phyloP scores from a whole-genome alignment of 164 flowering plant genomes.

The Cinnamomum micranthum region DNA sequence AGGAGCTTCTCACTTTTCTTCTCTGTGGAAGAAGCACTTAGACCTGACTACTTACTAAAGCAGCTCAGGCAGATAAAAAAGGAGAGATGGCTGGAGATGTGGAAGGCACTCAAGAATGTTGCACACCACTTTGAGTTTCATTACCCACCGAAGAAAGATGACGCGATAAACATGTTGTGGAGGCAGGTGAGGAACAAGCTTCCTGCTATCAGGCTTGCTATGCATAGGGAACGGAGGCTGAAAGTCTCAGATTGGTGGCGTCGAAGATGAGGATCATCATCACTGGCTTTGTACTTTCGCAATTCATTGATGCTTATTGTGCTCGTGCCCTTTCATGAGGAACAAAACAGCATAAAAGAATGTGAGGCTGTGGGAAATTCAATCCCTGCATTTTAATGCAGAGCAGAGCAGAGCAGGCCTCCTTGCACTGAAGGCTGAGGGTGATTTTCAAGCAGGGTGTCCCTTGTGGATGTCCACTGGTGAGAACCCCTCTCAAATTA shows the following conservation, averaged over 20 bases:
- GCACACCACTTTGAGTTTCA: constrained; percentile 85
- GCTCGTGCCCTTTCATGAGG: background rate
- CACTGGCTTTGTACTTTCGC: too few relatives aligned
- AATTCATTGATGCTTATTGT: too few relatives aligned
- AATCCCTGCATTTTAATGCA: too few relatives aligned
- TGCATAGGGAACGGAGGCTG: constrained; percentile 65
- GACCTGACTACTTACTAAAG: constrained; percentile 60
- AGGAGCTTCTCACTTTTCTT: constrained; percentile 72
- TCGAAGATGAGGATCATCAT: constrained; percentile 21
- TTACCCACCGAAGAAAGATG: constrained; percentile 73
- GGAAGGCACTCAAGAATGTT: constrained; percentile 61
- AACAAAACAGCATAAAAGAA: too few relatives aligned
- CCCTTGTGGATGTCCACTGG: background rate
- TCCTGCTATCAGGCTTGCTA: constrained; percentile 59
- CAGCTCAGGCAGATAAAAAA: constrained; percentile 60
- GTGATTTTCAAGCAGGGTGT: background rate
- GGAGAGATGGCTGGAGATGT: constrained; percentile 81
- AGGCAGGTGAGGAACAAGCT: constrained; percentile 83
- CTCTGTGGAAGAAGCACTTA: constrained; percentile 69
- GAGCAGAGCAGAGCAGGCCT: too few relatives aligned
- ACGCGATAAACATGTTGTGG: constrained; percentile 93
- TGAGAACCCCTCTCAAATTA: background rate
- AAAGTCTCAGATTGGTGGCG: constrained; percentile 88
- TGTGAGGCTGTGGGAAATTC: too few relatives aligned
- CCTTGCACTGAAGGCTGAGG: too few relatives aligned